Percentiles rank a stretch among this genome's conserved stretches.
Conservation (phyloP, 2,329 filamentous ascomycete genomes). For the Lachnellula hyalina region DNA sequence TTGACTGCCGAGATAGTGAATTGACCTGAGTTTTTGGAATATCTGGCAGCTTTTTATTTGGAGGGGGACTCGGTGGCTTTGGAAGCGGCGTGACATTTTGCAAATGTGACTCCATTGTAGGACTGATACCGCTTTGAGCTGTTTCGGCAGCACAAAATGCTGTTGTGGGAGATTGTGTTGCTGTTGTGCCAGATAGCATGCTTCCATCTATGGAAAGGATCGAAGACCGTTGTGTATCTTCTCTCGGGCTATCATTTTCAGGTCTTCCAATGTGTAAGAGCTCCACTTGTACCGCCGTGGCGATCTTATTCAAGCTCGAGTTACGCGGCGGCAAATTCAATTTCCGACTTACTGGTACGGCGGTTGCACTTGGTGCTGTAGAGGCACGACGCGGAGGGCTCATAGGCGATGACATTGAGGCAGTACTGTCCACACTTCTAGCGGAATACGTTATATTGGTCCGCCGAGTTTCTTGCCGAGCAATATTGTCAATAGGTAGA, state of each 20-base stretch:
- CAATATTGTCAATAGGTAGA: slow-evolving; percentile 4
- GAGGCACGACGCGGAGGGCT: slow-evolving; percentile 19
- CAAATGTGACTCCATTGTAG: neutral
- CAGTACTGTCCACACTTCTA: slow-evolving; percentile 18
- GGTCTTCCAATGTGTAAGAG: slow-evolving; percentile 4
- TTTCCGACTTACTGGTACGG: slow-evolving; percentile 3
- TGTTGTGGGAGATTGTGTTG: slow-evolving; percentile 1
- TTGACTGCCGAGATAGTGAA: neutral
- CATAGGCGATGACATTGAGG: slow-evolving; percentile 3
- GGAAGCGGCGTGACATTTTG: neutral
- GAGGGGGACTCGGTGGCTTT: neutral
- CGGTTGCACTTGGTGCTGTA: slow-evolving; percentile 12
- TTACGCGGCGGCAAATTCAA: slow-evolving; percentile 13
- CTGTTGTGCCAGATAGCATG: neutral
- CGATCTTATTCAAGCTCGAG: slow-evolving; percentile 15
- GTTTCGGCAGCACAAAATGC: slow-evolving; percentile 7
- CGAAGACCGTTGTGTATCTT: neutral
- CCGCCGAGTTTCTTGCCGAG: slow-evolving; percentile 7
- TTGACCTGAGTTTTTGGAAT: neutral
- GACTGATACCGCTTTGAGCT: slow-evolving; percentile 4
- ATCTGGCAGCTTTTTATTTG: neutral
- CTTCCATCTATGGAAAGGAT: neutral
- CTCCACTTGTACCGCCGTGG: slow-evolving; percentile 5
- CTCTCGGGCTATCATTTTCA: slow-evolving; percentile 1
- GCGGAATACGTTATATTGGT: slow-evolving; percentile 18